Conservation (phyloP, 768 basidiomycete species). For the Suillus occidentalis region DNA sequence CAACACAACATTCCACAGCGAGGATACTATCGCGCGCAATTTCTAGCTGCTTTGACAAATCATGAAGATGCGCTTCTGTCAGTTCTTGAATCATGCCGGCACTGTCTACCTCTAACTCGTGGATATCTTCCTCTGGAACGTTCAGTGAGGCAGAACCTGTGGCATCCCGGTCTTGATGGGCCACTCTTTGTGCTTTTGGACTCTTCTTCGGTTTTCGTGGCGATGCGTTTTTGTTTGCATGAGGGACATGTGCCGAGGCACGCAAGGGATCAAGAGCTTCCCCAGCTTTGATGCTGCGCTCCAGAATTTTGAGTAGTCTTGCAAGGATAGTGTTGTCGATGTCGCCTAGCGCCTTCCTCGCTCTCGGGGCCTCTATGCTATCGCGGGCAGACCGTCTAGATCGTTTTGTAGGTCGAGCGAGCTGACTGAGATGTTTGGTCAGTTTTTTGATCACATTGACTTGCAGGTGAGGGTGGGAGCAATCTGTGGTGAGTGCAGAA, state of each 20-base stretch:
- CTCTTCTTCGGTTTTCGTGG: constrained; percentile 50
- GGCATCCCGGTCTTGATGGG: neutral
- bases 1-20: constrained; percentile 83
- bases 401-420: constrained; percentile 69
- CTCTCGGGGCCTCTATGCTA: constrained; percentile 42
- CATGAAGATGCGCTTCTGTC: constrained; percentile 51
- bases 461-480: constrained; percentile 59
- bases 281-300: constrained; percentile 73
- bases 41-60: constrained; percentile 53
- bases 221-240: constrained; percentile 31
- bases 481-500: constrained; percentile 58
- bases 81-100: constrained; percentile 25
- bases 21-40: constrained; percentile 70
- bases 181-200: constrained; percentile 29
- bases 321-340: constrained; percentile 63
- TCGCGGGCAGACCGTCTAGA: constrained; percentile 47
- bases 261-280: constrained; percentile 77
- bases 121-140: constrained; percentile 6
- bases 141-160: neutral
- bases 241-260: constrained; percentile 23
- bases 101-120: constrained; percentile 3
- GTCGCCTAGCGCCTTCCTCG: constrained; percentile 61
- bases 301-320: constrained; percentile 73
- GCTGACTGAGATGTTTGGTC: constrained; percentile 64
- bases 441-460: constrained; percentile 63